Evolutionary conservation across 176 grass and related monocot genomes (phyloP).

Genomic region (Oryza brachyantha): DNA sequence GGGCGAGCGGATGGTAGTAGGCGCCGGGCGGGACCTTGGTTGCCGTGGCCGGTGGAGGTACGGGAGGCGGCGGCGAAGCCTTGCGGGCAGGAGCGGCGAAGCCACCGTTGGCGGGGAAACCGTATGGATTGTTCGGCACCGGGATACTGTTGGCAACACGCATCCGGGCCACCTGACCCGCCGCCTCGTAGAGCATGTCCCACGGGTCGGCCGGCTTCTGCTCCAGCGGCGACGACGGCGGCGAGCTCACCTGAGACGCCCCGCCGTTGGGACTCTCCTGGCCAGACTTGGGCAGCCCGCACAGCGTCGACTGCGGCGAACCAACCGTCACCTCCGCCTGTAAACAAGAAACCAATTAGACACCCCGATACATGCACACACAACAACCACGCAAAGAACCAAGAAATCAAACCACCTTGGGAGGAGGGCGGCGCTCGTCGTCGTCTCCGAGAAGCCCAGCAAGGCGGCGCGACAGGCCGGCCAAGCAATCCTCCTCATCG

Average conservation of each 20-base stretch:
- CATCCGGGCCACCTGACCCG: conserved; percentile 64
- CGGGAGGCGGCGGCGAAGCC: conserved; percentile 29
- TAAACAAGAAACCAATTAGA: background rate
- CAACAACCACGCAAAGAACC: background rate
- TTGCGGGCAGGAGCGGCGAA: conserved; percentile 7
- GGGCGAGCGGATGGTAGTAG: conserved; percentile 42
- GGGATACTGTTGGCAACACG: conserved; percentile 22
- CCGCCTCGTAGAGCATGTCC: conserved; percentile 64
- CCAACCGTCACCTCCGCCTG: conserved; percentile 37
- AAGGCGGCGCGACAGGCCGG: conserved; percentile 30
- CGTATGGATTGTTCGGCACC: background rate
- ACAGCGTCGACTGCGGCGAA: conserved; percentile 80
- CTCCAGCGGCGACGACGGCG: conserved; percentile 68
- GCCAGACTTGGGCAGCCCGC: conserved; percentile 36
- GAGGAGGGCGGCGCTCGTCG: background rate
- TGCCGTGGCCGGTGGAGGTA: background rate
- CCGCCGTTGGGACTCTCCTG: conserved; percentile 62
- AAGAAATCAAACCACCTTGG: conserved; percentile 29
- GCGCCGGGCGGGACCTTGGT: background rate
- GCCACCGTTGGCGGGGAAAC: background rate
- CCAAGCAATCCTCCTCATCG: conserved; percentile 58
- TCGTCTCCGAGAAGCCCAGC: conserved; percentile 13
- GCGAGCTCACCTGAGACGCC: conserved; percentile 61
- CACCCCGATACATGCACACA: accelerated
- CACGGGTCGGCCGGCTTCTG: conserved; percentile 46